Percentiles rank a stretch among this genome's conserved stretches.
Conservation (phyloP, 805 yeast genomes). For the Candida parachauliodes region DNA sequence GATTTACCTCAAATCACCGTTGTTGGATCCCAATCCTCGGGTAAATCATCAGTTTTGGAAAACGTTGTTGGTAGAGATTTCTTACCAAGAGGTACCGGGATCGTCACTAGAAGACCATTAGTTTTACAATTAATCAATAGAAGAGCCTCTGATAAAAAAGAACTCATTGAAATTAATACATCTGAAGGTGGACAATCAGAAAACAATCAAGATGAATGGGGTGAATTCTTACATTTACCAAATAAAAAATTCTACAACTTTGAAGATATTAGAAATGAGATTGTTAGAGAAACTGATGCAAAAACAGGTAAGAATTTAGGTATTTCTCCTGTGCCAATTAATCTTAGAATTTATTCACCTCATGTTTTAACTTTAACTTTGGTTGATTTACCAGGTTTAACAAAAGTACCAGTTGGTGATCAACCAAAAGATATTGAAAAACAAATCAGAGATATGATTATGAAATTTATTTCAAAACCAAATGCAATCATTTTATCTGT, state of each 20-base stretch:
- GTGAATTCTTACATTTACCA: conserved; percentile 92
- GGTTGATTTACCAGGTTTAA: conserved; percentile 95
- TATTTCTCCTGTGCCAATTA: conserved; percentile 88
- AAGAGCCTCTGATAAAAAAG: conserved; percentile 37
- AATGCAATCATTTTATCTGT: conserved; percentile 93
- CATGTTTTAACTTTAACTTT: conserved; percentile 89
- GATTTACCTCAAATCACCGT: conserved; percentile 95
- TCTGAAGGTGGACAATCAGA: conserved; percentile 53
- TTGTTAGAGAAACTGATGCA: conserved; percentile 85
- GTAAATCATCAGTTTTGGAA: conserved; percentile 85
- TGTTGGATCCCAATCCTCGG: conserved; percentile 88
- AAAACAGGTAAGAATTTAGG: conserved; percentile 81
- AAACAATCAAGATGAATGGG: conserved; percentile 88
- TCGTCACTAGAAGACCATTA: conserved; percentile 86
- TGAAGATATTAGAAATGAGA: conserved; percentile 84
- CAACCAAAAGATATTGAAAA: conserved; percentile 96
- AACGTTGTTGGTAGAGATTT: conserved; percentile 90
- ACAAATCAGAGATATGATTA: conserved; percentile 87
- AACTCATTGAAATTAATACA: conserved; percentile 43
- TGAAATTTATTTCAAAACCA: conserved; percentile 92
- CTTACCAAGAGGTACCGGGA: conserved; percentile 89
- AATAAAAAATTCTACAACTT: conserved; percentile 84
- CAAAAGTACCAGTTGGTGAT: conserved; percentile 98
- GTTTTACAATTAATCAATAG: conserved; percentile 76
- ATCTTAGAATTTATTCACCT: conserved; percentile 89